These are phyloP conservation scores for Talaromyces trachyspermus DNA, from an alignment of 495 filamentous ascomycete species.

Conservation along the genomic window DNA sequence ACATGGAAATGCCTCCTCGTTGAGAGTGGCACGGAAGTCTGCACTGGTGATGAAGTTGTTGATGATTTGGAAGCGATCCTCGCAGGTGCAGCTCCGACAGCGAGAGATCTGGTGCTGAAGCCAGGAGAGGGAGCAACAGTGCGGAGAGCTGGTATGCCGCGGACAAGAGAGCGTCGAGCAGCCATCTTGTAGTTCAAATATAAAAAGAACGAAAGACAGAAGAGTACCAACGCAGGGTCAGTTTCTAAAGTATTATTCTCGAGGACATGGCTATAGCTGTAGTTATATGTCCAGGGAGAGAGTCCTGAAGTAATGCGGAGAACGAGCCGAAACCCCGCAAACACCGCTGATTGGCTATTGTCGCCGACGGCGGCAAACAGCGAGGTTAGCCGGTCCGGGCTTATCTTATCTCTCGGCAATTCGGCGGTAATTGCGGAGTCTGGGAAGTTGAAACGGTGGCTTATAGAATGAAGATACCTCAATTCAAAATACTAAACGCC, in stretches of 20 bases:
- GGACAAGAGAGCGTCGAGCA: constrained; percentile 36
- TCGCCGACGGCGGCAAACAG: too few relatives aligned
- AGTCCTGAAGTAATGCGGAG: too few relatives aligned
- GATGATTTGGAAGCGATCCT: neutral
- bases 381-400: too few relatives aligned
- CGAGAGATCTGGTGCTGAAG: neutral
- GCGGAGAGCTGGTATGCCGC: constrained; percentile 39
- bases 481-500: too few relatives aligned
- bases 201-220: neutral
- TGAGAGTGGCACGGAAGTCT: neutral
- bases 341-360: neutral
- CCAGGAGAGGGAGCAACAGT: constrained; percentile 34
- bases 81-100: neutral
- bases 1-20: constrained; percentile 39
- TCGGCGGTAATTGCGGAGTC: too few relatives aligned
- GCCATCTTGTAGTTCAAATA: constrained; percentile 26
- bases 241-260: too few relatives aligned
- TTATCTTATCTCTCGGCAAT: too few relatives aligned
- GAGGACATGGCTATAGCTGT: too few relatives aligned
- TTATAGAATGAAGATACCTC: too few relatives aligned
- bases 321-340: neutral
- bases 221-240: too few relatives aligned
- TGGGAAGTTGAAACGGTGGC: too few relatives aligned
- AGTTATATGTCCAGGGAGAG: too few relatives aligned
- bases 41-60: neutral